phyloP scores from a whole-genome alignment of 345 rosid genomes.

The Euphorbia pulcherrima region DNA sequence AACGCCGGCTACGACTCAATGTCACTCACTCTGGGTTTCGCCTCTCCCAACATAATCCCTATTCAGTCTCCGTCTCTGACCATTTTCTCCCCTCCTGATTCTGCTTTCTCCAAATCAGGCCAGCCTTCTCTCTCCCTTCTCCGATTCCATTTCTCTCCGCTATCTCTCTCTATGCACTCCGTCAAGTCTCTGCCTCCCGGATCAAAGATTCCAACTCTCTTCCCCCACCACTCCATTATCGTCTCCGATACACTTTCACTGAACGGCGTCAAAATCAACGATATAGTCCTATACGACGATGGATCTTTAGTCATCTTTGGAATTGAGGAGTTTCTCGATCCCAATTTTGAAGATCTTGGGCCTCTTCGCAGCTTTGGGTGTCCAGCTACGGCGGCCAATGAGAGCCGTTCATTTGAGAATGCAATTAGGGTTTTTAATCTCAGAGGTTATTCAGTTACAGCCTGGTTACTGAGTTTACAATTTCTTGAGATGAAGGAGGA shows the following conservation, averaged over 20 bases:
- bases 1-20: conserved; percentile 25
- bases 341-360: conserved; percentile 7
- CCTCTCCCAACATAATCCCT: conserved; percentile 14
- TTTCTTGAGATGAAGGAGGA: conserved; percentile 14
- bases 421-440: conserved; percentile 17
- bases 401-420: conserved; percentile 10
- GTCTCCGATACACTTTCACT: conserved; percentile 23
- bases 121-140: conserved; percentile 40
- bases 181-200: conserved; percentile 29
- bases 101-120: conserved; percentile 25
- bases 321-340: conserved; percentile 28
- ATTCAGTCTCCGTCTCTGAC: conserved; percentile 24
- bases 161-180: conserved; percentile 7
- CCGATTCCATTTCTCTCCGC: conserved; percentile 34
- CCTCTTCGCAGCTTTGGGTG: conserved; percentile 3
- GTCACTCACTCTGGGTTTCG: conserved; percentile 36
- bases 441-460: conserved; percentile 29
- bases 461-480: conserved; percentile 35
- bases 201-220: conserved; percentile 34
- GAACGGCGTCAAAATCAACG: conserved; percentile 25
- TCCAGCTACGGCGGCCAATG: not conserved
- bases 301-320: conserved; percentile 30
- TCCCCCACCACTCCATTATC: conserved; percentile 21
- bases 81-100: conserved; percentile 36
- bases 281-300: conserved; percentile 20